These are phyloP conservation scores for Chionographis japonica DNA, from an alignment of 106 monocot genomes.

Conservation along the genomic window DNA sequence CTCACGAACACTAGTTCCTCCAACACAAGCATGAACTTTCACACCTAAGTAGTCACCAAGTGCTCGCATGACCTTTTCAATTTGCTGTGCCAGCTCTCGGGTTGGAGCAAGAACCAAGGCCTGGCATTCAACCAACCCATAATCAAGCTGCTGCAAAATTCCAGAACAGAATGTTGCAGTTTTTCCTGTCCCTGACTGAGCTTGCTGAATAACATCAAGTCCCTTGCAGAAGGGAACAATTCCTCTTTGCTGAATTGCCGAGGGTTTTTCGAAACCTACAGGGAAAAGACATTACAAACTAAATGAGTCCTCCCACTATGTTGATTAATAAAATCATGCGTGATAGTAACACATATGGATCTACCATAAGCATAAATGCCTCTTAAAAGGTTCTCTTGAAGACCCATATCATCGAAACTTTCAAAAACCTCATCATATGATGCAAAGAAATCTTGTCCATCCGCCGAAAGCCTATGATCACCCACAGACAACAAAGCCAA, in stretches of 20 bases:
- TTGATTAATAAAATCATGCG: background rate
- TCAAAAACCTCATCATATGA: conserved; percentile 62
- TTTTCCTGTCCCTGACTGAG: conserved; percentile 71
- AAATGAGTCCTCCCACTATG: no score
- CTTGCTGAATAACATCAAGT: conserved; percentile 69
- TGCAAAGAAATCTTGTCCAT: conserved; percentile 49
- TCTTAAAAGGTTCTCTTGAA: conserved; percentile 63
- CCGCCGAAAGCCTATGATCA: conserved; percentile 12
- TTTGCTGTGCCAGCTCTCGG: conserved; percentile 58
- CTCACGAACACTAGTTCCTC: conserved; percentile 61
- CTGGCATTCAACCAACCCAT: conserved; percentile 53
- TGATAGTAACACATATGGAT: background rate
- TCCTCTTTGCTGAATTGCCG: conserved; percentile 69
- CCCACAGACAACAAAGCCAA: background rate
- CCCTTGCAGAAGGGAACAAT: conserved; percentile 72
- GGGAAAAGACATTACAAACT: background rate
- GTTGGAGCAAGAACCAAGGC: conserved; percentile 67
- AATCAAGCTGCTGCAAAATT: conserved; percentile 61
- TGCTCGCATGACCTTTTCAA: conserved; percentile 70
- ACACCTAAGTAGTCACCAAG: conserved; percentile 69
- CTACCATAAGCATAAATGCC: conserved; percentile 71
- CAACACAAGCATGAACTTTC: conserved; percentile 71
- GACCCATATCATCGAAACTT: conserved; percentile 63
- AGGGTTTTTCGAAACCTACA: conserved; percentile 67
- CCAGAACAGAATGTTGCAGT: conserved; percentile 75